Evolutionary conservation across 345 rosid genomes (phyloP).

Genomic region (Eucalyptus tenuipes): DNA sequence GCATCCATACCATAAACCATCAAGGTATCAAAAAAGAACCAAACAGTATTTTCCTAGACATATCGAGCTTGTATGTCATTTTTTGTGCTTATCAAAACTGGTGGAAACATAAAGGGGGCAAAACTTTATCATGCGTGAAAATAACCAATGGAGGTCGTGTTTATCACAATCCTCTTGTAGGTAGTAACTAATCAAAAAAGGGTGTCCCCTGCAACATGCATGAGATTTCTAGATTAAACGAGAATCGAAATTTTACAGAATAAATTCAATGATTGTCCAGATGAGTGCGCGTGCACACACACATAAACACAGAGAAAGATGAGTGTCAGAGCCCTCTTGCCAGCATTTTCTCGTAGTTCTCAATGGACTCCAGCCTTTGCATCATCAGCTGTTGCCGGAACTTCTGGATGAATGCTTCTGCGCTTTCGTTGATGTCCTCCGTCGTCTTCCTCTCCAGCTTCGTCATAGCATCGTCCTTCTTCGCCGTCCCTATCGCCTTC

Average conservation of each 20-base stretch:
- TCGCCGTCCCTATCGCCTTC: neutral
- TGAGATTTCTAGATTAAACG: neutral
- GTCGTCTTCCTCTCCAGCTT: slow-evolving; percentile 40
- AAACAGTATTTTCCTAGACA: neutral
- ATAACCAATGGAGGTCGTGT: neutral
- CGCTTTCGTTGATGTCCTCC: slow-evolving; percentile 56
- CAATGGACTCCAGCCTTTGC: slow-evolving; percentile 73
- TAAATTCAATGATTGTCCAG: neutral
- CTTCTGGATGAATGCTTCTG: slow-evolving; percentile 67
- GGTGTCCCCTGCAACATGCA: neutral
- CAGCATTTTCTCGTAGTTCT: slow-evolving; percentile 48
- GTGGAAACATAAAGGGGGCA: neutral
- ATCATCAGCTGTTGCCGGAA: slow-evolving; percentile 55
- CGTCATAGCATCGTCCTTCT: neutral
- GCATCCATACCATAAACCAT: neutral
- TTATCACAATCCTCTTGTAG: neutral
- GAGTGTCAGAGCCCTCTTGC: slow-evolving; percentile 24
- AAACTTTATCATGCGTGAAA: neutral
- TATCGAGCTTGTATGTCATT: neutral
- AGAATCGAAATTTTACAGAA: neutral
- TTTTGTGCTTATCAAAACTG: neutral
- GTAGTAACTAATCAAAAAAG: neutral
- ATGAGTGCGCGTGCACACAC: neutral
- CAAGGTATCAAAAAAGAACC: neutral
- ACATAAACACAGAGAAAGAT: neutral